phyloP scores from a whole-genome alignment of 2,329 filamentous ascomycete species.

The Rhinocladiella mackenziei region DNA sequence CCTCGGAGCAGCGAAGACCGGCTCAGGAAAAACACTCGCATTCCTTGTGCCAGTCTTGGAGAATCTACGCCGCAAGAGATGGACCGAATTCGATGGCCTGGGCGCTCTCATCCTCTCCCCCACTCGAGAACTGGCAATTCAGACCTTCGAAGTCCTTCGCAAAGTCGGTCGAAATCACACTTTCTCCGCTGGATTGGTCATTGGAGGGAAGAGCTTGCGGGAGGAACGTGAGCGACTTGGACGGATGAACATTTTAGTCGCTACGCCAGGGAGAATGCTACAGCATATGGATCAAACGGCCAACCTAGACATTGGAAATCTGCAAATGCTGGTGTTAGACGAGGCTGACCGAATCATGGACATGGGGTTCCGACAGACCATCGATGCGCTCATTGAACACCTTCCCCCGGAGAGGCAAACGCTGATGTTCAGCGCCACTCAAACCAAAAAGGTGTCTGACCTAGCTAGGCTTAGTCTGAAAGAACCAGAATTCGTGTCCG shows the following conservation, averaged over 20 bases:
- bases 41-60: constrained; percentile 91
- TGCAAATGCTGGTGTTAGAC: constrained; percentile 90
- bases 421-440: constrained; percentile 90
- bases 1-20: constrained; percentile 90
- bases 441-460: constrained; percentile 91
- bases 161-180: constrained; percentile 85
- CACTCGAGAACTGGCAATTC: constrained; percentile 89
- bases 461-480: constrained; percentile 80
- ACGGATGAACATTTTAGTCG: constrained; percentile 95
- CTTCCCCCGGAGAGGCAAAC: constrained; percentile 83
- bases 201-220: constrained; percentile 84
- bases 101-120: constrained; percentile 91
- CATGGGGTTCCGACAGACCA: constrained; percentile 87
- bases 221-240: constrained; percentile 80
- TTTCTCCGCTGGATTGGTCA: constrained; percentile 89
- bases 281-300: constrained; percentile 95
- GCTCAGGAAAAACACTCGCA: constrained; percentile 89
- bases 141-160: constrained; percentile 90
- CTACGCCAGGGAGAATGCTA: constrained; percentile 88
- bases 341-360: constrained; percentile 97
- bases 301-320: constrained; percentile 79
- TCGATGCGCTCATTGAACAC: constrained; percentile 91
- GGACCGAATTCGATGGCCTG: constrained; percentile 85
- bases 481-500: constrained; percentile 91
- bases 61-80: constrained; percentile 82